Evolutionary conservation across 139 green algal species (phyloP).

Genomic region (Tetradesmus obliquus): DNA sequence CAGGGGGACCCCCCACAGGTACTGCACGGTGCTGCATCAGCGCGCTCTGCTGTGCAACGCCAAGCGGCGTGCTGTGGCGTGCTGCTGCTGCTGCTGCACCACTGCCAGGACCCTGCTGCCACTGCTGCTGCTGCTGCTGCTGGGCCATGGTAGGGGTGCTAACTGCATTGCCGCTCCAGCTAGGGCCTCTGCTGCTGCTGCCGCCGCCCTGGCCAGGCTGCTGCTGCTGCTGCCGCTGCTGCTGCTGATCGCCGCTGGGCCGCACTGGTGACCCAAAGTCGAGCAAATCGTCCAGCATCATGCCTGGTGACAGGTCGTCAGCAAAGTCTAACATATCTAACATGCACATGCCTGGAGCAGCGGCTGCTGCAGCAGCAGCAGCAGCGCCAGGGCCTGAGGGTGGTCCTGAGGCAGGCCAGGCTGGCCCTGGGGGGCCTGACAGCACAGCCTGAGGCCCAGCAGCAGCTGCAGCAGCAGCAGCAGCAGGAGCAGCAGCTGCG

Average conservation of each 20-base stretch:
- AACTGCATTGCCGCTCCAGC: background rate
- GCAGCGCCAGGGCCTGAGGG: background rate
- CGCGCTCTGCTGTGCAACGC: background rate
- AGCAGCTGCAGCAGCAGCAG: background rate
- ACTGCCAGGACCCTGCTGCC: background rate
- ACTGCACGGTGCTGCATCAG: background rate
- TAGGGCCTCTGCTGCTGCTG: conserved; percentile 5
- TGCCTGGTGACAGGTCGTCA: conserved; percentile 12
- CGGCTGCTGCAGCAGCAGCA: background rate
- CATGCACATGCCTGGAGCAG: background rate
- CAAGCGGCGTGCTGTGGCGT: background rate
- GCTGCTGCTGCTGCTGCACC: background rate
- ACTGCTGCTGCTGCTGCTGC: conserved; percentile 31
- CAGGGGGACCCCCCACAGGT: background rate
- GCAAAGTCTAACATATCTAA: conserved; percentile 22
- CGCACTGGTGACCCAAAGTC: conserved; percentile 27
- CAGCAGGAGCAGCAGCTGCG: background rate
- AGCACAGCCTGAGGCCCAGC: background rate
- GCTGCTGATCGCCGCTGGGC: background rate
- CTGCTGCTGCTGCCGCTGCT: background rate
- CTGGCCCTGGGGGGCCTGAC: background rate
- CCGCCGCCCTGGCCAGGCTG: background rate
- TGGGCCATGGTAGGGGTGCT: background rate
- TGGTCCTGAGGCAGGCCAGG: background rate
- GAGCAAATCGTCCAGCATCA: conserved; percentile 30